phyloP scores from a whole-genome alignment of 345 rosid species.

The Populus ilicifolia region DNA sequence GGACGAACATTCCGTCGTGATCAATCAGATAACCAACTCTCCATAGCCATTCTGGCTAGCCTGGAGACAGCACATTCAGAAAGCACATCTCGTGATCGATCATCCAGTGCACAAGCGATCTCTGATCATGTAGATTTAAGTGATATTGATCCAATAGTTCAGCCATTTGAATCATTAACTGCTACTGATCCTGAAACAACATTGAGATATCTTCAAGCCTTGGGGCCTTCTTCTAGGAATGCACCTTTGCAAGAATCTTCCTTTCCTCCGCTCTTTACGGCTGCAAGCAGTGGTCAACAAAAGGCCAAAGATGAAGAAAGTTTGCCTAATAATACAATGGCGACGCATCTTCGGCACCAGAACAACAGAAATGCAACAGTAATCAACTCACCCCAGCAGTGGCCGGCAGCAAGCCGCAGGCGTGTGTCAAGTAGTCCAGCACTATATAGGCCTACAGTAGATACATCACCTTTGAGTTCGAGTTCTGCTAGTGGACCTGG shows the following conservation, averaged over 20 bases:
- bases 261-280: slow-evolving; percentile 77
- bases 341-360: slow-evolving; percentile 54
- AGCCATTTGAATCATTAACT: slow-evolving; percentile 52
- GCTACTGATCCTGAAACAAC: slow-evolving; percentile 48
- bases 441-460: slow-evolving; percentile 25
- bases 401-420: slow-evolving; percentile 53
- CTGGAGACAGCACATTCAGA: slow-evolving; percentile 37
- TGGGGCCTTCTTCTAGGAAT: slow-evolving; percentile 56
- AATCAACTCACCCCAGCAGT: slow-evolving; percentile 46
- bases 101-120: slow-evolving; percentile 38
- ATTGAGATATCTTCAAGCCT: slow-evolving; percentile 79
- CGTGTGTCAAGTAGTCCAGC: slow-evolving; percentile 30
- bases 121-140: slow-evolving; percentile 38
- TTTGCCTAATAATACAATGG: slow-evolving; percentile 55
- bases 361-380: slow-evolving; percentile 32
- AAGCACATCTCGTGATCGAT: slow-evolving; percentile 34
- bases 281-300: slow-evolving; percentile 40
- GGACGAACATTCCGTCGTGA: slow-evolving; percentile 58
- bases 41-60: slow-evolving; percentile 60
- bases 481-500: slow-evolving; percentile 28
- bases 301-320: slow-evolving; percentile 48
- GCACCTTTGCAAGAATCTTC: slow-evolving; percentile 65
- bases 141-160: slow-evolving; percentile 53
- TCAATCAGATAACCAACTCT: slow-evolving; percentile 54
- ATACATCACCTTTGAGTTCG: slow-evolving; percentile 15